Evolutionary conservation across 306 rosid species (phyloP).

Genomic region (Datisca glomerata): DNA sequence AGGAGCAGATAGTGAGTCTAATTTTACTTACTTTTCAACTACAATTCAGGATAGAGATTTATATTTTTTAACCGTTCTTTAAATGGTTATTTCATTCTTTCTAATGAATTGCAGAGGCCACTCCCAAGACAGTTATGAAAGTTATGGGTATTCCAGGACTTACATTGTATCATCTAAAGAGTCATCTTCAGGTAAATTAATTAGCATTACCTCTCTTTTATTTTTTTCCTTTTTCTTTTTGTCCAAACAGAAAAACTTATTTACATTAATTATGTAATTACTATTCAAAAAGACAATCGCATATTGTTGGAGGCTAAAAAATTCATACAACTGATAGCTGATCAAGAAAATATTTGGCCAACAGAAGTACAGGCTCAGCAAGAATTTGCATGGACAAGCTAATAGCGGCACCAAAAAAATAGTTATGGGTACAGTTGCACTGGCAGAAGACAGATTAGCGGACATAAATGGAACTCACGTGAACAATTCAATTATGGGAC

Average conservation of each 20-base stretch:
- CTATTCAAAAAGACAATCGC: too few relatives aligned
- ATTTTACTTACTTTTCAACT: background rate
- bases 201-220: too few relatives aligned
- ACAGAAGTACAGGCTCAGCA: conserved; percentile 86
- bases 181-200: conserved; percentile 80
- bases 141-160: conserved; percentile 83
- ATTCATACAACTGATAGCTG: too few relatives aligned
- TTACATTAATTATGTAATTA: too few relatives aligned
- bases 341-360: too few relatives aligned
- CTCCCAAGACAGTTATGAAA: conserved; percentile 84
- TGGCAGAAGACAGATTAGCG: conserved; percentile 24
- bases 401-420: conserved; percentile 37
- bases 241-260: too few relatives aligned
- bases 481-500: conserved; percentile 39
- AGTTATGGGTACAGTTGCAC: conserved; percentile 33
- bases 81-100: conserved; percentile 6
- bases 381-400: conserved; percentile 53
- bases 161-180: conserved; percentile 73
- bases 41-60: background rate
- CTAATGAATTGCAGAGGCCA: conserved; percentile 70
- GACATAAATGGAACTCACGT: conserved; percentile 47
- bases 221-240: too few relatives aligned
- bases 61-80: background rate
- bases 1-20: conserved; percentile 70
- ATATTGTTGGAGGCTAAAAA: too few relatives aligned